Base-by-base conservation (phyloP, 1,284 basidiomycete species). In the Ganoderma boninense region DNA sequence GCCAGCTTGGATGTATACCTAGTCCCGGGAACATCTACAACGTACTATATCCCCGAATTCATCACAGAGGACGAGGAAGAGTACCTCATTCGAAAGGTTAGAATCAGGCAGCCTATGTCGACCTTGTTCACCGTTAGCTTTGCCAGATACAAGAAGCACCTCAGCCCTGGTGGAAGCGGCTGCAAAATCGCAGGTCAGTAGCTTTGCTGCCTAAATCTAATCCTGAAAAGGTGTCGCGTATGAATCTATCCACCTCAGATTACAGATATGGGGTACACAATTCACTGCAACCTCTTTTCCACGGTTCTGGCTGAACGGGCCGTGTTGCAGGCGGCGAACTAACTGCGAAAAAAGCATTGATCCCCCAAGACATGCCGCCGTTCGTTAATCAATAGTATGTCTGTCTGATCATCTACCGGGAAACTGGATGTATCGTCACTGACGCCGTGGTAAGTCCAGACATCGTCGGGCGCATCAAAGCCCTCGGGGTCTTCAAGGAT, bases 141-240 rank as follows among this genome's bases (percentile, higher is more conserved):
- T 29, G n/a, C 29, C 46, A 95, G 93, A 93, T 97, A 68, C 80
- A 84, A 42, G 91, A 92, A 77, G 89, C 92, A 0, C 93, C 94
- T n/a, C 89, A 88, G 76, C 91, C 89, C 11, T 94, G 90, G 80
- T 97, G 96, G 96, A 96, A 92, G 80, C 87, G 87, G n/a, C 85
- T 97, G 23, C 87, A 89, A 5, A 95, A 95, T 73, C 85, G 95
- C 77, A 88, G 95, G 95, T 32, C 29, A 32, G 29, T 61, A 42
- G 20, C 13, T n/a, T n/a, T 40, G 11, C 2, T 23, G n/a, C 6
- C n/a, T n/a, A n/a, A n/a, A n/a, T n/a, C 4, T 20, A n/a, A 40
- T 32, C 4, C 2, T 20, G 20, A 7, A 1, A 4, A 13, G 35
- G n/a, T 32, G 29, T 4, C 10, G 5, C 0, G 0, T 18, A 2